These are phyloP conservation scores for Tubosaeta brunneosetosa DNA, from an alignment of 768 basidiomycete species.

Conservation along the genomic window DNA sequence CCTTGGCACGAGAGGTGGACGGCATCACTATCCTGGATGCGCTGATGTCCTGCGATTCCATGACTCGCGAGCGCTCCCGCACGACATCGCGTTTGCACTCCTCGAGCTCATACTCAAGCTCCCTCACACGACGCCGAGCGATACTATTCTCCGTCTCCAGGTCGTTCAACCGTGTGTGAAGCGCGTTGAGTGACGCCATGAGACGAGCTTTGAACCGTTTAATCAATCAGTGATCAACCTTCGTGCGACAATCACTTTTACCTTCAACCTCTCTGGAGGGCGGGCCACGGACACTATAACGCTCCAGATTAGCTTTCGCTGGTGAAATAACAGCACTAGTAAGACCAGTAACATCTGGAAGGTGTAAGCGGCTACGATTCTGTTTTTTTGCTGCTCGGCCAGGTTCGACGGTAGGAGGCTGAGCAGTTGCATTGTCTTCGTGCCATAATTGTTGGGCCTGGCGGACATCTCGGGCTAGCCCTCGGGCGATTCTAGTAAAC, in stretches of 20 bases:
- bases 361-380: conserved; percentile 43
- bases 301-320: conserved; percentile 49
- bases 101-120: conserved; percentile 84
- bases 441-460: conserved; percentile 30
- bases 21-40: conserved; percentile 13
- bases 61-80: conserved; percentile 59
- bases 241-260: conserved; percentile 21
- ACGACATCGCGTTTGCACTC: conserved; percentile 75
- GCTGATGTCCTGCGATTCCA: conserved; percentile 44
- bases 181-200: conserved; percentile 52
- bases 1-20: conserved; percentile 22
- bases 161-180: conserved; percentile 64
- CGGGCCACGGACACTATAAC: conserved; percentile 45
- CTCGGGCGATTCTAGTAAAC: conserved; percentile 57
- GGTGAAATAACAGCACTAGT: conserved; percentile 77
- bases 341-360: conserved; percentile 82
- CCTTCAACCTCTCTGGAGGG: conserved; percentile 62
- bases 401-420: neutral
- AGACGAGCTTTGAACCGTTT: conserved; percentile 47
- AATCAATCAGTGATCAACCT: neutral
- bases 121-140: conserved; percentile 76
- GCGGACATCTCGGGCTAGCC: conserved; percentile 52
- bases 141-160: conserved; percentile 80
- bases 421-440: conserved; percentile 1
- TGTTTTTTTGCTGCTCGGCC: conserved; percentile 16